Evolutionary conservation across 140 eudicot species (phyloP).

Genomic region (Stevia rebaudiana): DNA sequence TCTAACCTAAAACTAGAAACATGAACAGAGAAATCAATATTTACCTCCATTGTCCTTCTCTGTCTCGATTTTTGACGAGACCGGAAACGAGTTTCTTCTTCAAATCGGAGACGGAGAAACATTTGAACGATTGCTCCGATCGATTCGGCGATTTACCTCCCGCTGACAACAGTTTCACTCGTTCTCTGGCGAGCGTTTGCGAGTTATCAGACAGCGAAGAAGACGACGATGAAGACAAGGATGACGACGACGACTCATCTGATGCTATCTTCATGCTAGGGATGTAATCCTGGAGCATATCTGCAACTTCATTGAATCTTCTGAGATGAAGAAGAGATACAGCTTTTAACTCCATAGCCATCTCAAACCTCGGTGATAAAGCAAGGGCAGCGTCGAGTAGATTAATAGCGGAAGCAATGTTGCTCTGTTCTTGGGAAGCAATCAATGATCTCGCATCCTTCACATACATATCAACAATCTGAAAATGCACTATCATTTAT

Average conservation of each 20-base stretch:
- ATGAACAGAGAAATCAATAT: no score
- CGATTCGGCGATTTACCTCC: constrained; percentile 31
- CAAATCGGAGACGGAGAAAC: constrained; percentile 88
- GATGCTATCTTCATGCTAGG: constrained; percentile 63
- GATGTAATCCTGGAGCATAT: constrained; percentile 82
- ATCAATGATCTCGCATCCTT: constrained; percentile 65
- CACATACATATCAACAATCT: constrained; percentile 75
- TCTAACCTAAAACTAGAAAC: not conserved
- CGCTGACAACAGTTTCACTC: constrained; percentile 47
- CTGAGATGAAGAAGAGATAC: constrained; percentile 52
- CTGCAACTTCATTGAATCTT: constrained; percentile 73
- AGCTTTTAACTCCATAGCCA: constrained; percentile 78
- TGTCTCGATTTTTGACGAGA: constrained; percentile 42
- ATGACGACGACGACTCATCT: constrained; percentile 39
- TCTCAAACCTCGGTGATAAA: constrained; percentile 54
- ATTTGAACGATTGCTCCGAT: constrained; percentile 48
- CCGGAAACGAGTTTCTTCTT: constrained; percentile 76
- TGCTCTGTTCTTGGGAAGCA: constrained; percentile 55
- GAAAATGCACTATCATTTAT: constrained; percentile 25
- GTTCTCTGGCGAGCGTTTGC: constrained; percentile 44
- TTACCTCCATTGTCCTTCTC: constrained; percentile 88
- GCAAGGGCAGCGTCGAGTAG: constrained; percentile 73
- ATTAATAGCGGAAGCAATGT: constrained; percentile 58
- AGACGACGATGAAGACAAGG: constrained; percentile 28
- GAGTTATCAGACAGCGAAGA: constrained; percentile 45